Percentiles rank a stretch among this genome's conserved stretches.
Conservation (phyloP, 2,329 filamentous ascomycete genomes). For the Colletotrichum cordylinicola region DNA sequence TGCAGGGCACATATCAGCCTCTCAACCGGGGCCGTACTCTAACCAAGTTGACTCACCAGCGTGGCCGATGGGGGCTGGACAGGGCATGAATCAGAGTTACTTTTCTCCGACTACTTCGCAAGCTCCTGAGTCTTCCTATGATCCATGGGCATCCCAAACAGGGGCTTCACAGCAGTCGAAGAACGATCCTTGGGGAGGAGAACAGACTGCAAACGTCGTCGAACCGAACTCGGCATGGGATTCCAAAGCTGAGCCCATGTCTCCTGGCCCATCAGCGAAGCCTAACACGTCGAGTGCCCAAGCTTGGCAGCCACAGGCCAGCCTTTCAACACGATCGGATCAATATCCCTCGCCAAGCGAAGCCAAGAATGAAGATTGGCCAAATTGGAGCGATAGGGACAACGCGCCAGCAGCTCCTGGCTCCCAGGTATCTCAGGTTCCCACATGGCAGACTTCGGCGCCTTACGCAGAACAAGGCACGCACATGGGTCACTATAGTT, state of each 20-base stretch:
- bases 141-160: neutral
- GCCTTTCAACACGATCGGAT: too few species aligned
- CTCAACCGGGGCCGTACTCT: neutral
- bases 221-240: neutral
- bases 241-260: neutral
- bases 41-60: neutral
- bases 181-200: neutral
- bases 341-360: neutral
- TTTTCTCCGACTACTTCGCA: neutral
- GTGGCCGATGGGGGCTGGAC: neutral
- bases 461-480: neutral
- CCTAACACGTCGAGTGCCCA: fast-evolving
- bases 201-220: neutral
- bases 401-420: neutral
- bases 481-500: neutral
- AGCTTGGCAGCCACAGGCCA: neutral
- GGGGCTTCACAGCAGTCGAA: neutral
- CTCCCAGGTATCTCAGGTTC: neutral
- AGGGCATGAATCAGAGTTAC: neutral
- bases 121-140: neutral
- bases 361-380: fast-evolving
- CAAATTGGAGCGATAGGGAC: neutral
- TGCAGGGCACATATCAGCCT: neutral
- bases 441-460: neutral
- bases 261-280: neutral